A percentile compares a stretch with the other conserved stretches of the same genome.
phyloP scores from a whole-genome alignment of 768 basidiomycete species.

The Boletellus emodensis region DNA sequence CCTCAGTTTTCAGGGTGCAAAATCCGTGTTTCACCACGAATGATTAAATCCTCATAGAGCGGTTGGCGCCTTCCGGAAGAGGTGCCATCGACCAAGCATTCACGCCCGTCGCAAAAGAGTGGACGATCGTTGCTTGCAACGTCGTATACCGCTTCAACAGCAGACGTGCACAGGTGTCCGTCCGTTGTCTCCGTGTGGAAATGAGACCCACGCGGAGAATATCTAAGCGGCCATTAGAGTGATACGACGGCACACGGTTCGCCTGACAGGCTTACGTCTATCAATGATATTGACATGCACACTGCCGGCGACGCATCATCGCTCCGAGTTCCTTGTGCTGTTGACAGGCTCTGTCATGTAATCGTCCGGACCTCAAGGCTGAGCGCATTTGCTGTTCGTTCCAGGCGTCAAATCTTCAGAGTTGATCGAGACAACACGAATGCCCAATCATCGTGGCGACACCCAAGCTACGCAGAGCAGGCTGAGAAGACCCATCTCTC shows the following conservation, averaged over 20 bases:
- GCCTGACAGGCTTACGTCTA: conserved; percentile 34
- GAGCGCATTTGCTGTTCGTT: conserved; percentile 31
- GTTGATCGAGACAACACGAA: conserved; percentile 36
- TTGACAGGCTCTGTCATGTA: conserved; percentile 27
- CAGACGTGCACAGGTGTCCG: conserved; percentile 30
- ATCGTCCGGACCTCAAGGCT: conserved; percentile 33
- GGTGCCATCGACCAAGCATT: conserved; percentile 28
- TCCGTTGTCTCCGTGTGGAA: conserved; percentile 21
- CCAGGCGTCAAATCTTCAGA: conserved; percentile 1
- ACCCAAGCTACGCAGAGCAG: conserved; percentile 29
- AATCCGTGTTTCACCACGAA: conserved; percentile 37
- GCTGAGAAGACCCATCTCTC: conserved; percentile 36
- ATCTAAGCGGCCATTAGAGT: conserved; percentile 32
- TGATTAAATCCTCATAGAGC: conserved; percentile 32
- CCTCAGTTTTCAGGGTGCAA: conserved; percentile 14
- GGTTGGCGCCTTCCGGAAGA: conserved; percentile 34
- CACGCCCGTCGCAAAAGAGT: conserved; percentile 6
- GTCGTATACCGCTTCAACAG: conserved; percentile 33
- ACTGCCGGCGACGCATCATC: conserved; percentile 25
- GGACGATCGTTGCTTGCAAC: conserved; percentile 30
- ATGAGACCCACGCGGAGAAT: conserved; percentile 32
- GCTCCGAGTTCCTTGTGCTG: conserved; percentile 27
- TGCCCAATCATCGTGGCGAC: conserved; percentile 25
- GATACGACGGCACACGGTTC: conserved; percentile 2
- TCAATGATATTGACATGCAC: conserved; percentile 30